phyloP scores from a whole-genome alignment of 306 rosid genomes.

The Lathyrus oleraceus region DNA sequence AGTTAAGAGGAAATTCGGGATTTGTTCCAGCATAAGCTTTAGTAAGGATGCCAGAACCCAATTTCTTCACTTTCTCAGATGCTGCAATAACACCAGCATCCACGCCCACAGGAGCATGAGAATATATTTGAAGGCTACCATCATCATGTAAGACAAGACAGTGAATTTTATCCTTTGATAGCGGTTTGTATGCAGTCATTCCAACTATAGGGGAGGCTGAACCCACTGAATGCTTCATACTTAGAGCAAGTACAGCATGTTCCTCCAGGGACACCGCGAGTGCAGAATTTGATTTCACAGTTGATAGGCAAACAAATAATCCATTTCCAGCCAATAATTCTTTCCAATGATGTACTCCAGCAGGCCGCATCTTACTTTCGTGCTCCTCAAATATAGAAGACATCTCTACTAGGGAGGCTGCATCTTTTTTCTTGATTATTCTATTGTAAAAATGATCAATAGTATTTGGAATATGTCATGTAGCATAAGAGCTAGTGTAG shows the following conservation, averaged over 20 bases:
- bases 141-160: conserved; percentile 95
- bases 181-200: conserved; percentile 80
- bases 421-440: no score
- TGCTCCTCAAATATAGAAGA: conserved; percentile 80
- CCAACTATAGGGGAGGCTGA: conserved; percentile 87
- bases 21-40: conserved; percentile 76
- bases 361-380: conserved; percentile 73
- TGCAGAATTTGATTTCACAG: conserved; percentile 77
- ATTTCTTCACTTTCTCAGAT: conserved; percentile 88
- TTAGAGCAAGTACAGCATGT: conserved; percentile 74
- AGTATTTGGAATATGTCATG: no score
- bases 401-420: conserved; percentile 64
- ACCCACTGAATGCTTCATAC: conserved; percentile 90
- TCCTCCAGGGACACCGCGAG: conserved; percentile 75
- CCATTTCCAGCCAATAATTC: conserved; percentile 90
- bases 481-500: no score
- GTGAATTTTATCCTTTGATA: conserved; percentile 89
- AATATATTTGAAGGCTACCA: conserved; percentile 97
- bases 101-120: conserved; percentile 77
- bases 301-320: conserved; percentile 80
- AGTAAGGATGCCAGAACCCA: conserved; percentile 90
- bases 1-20: conserved; percentile 96
- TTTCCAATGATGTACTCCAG: conserved; percentile 96
- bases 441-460: no score
- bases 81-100: conserved; percentile 72